A percentile compares a stretch with the other conserved stretches of the same genome.
phyloP scores from a whole-genome alignment of 1,284 basidiomycete genomes.

The Coriolopsis trogii region DNA sequence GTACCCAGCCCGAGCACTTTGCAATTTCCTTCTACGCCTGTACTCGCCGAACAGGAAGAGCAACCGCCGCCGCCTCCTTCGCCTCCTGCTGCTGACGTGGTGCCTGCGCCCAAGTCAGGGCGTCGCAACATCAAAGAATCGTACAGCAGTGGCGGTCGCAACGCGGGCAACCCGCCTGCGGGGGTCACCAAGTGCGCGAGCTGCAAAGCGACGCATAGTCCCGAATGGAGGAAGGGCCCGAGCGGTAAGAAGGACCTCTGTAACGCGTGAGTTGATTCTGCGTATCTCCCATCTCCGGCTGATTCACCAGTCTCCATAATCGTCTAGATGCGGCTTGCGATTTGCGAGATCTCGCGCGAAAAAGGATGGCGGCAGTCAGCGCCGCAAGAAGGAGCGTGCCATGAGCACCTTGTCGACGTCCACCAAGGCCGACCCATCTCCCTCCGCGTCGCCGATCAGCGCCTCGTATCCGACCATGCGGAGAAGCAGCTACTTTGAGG shows the following conservation, averaged over 20 bases:
- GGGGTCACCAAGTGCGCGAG: constrained; percentile 79
- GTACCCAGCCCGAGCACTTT: constrained; percentile 22
- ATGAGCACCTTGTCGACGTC: constrained; percentile 43
- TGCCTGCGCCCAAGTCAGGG: constrained; percentile 66
- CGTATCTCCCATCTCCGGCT: constrained; percentile 11
- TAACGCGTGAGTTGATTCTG: constrained; percentile 76
- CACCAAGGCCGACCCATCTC: constrained; percentile 37
- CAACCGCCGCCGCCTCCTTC: constrained; percentile 29
- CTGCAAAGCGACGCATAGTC: constrained; percentile 84
- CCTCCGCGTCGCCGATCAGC: constrained; percentile 43
- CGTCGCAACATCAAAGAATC: constrained; percentile 46
- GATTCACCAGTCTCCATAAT: constrained; percentile 3
- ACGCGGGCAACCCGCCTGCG: constrained; percentile 63
- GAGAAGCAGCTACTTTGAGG: constrained; percentile 49
- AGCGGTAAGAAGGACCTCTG: constrained; percentile 91
- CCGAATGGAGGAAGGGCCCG: constrained; percentile 94
- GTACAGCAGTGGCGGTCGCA: constrained; percentile 34
- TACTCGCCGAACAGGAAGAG: constrained; percentile 19
- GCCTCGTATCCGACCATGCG: constrained; percentile 39
- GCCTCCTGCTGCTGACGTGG: constrained; percentile 45
- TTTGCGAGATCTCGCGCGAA: constrained; percentile 83
- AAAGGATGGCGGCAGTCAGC: constrained; percentile 62
- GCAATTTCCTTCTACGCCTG: constrained; percentile 16
- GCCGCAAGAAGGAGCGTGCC: constrained; percentile 47
- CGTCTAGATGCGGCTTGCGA: constrained; percentile 71